Evolutionary conservation across 495 filamentous ascomycete species (phyloP).

Genomic region (Penicillium verhagenii): DNA sequence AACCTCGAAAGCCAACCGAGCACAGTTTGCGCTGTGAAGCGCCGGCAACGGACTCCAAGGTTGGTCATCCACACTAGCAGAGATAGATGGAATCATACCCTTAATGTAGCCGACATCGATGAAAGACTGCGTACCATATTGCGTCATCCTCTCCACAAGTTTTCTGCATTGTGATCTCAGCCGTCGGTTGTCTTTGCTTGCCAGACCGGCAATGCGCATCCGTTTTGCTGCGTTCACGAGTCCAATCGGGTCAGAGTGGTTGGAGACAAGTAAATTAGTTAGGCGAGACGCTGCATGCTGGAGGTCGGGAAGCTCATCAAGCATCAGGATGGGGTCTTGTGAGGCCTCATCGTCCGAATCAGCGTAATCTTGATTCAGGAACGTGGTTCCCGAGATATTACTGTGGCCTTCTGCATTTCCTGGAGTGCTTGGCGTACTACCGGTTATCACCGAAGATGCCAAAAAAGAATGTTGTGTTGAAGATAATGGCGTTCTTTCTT

Average conservation of each 20-base stretch:
- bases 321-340: conserved; percentile 27
- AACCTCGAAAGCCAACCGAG: conserved; percentile 33
- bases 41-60: conserved; percentile 28
- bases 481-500: conserved; percentile 13
- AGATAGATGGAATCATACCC: conserved; percentile 19
- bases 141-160: conserved; percentile 22
- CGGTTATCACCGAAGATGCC: conserved; percentile 9
- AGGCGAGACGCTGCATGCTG: conserved; percentile 26
- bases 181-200: conserved; percentile 29
- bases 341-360: conserved; percentile 28
- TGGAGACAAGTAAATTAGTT: conserved; percentile 28
- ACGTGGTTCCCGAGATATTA: conserved; percentile 44
- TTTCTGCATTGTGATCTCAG: conserved; percentile 19
- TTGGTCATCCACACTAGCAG: conserved; percentile 4
- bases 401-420: conserved; percentile 27
- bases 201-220: conserved; percentile 25
- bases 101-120: conserved; percentile 26
- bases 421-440: conserved; percentile 33
- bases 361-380: conserved; percentile 16
- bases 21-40: conserved; percentile 41
- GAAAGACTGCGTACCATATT: conserved; percentile 26
- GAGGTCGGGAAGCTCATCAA: conserved; percentile 36
- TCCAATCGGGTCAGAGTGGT: conserved; percentile 15
- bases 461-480: conserved; percentile 3
- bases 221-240: conserved; percentile 26